These are phyloP conservation scores for Verbena officinalis DNA, from an alignment of 257 asterid species.

Conservation along the genomic window DNA sequence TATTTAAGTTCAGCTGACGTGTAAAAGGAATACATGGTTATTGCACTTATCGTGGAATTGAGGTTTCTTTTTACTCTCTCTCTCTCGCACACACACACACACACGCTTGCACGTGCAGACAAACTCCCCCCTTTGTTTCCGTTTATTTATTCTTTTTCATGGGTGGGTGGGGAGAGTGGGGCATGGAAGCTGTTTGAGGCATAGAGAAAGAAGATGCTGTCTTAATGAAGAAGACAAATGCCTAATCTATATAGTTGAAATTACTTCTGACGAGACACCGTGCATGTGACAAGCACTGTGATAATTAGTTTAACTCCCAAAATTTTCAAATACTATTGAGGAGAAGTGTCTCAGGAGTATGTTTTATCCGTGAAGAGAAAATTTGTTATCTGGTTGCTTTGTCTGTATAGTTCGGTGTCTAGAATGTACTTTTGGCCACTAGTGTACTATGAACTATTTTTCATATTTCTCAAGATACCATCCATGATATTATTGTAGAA, in stretches of 20 bases:
- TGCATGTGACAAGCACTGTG: background rate
- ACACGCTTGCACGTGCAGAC: too few species aligned
- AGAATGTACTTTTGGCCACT: background rate
- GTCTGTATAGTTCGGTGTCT: background rate
- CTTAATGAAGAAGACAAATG: background rate
- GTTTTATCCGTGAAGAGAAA: background rate
- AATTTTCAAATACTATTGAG: background rate
- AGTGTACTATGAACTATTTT: background rate
- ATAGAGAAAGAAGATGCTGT: background rate
- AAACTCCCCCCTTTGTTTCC: background rate
- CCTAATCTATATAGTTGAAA: background rate
- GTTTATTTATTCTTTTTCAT: background rate
- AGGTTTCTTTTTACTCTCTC: background rate
- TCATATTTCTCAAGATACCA: background rate
- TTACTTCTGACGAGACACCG: background rate
- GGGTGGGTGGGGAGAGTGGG: background rate
- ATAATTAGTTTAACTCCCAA: background rate
- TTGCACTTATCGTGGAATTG: background rate
- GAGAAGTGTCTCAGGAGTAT: background rate
- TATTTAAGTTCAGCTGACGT: background rate
- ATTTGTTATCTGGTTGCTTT: background rate
- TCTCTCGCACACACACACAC: background rate
- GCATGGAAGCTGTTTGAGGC: background rate
- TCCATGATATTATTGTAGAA: background rate
- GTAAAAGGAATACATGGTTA: background rate